A percentile compares a stretch with the other conserved stretches of the same genome.
phyloP scores from a whole-genome alignment of 2,329 filamentous ascomycete genomes.

The Cladosporium colombiae region DNA sequence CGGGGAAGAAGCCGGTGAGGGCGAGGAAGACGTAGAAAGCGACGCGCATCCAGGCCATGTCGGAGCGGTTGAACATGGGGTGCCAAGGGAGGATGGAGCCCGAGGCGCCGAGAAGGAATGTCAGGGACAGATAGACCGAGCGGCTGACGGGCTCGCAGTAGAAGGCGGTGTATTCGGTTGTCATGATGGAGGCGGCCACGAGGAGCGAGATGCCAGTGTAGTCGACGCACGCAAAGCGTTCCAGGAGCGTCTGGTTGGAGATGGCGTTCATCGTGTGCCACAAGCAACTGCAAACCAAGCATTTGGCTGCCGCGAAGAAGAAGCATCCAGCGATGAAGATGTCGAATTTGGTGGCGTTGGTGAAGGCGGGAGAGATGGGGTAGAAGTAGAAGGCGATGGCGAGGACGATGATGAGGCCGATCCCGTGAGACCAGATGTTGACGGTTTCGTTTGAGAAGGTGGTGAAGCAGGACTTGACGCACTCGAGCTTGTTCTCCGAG shows the following conservation, averaged over 20 bases:
- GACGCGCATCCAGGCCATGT: conserved; percentile 92
- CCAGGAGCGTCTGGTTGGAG: conserved; percentile 83
- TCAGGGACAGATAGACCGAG: conserved; percentile 81
- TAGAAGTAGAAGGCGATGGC: conserved; percentile 95
- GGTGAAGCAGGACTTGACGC: conserved; percentile 75
- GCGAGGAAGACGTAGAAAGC: conserved; percentile 87
- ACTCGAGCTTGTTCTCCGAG: conserved; percentile 85
- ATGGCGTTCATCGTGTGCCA: conserved; percentile 99
- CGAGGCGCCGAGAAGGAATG: conserved; percentile 76
- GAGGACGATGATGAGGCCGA: conserved; percentile 86
- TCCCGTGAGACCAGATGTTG: conserved; percentile 96
- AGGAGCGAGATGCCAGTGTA: conserved; percentile 96
- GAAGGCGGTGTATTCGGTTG: conserved; percentile 97
- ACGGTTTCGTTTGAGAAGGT: conserved; percentile 87
- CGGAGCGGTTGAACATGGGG: conserved; percentile 85
- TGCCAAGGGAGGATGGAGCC: conserved; percentile 96
- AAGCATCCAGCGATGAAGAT: conserved; percentile 90
- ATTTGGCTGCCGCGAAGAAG: conserved; percentile 94
- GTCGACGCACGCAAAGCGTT: conserved; percentile 95
- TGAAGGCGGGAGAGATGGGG: conserved; percentile 83
- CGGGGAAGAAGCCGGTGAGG: conserved; percentile 83
- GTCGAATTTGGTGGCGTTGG: conserved; percentile 80
- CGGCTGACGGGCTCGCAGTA: conserved; percentile 92
- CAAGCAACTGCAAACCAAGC: conserved; percentile 88
- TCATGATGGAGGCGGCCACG: conserved; percentile 95